These are phyloP conservation scores for Fusarium mangiferae DNA, from an alignment of 2,329 filamentous ascomycete genomes.

Conservation along the genomic window DNA sequence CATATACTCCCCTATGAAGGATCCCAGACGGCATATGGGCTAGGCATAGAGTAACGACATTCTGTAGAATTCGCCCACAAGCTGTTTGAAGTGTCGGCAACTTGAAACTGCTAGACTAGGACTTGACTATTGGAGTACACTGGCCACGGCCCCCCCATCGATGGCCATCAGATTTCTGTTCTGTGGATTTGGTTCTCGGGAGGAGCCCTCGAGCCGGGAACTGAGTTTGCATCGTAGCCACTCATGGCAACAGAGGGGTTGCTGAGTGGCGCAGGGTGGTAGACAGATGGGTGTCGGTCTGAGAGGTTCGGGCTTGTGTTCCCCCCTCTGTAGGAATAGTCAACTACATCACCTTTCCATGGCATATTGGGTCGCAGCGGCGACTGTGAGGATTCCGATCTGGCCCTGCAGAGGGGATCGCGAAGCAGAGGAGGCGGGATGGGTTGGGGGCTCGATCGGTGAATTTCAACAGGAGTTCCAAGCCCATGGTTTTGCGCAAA, in stretches of 20 bases:
- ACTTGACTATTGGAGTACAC: background rate
- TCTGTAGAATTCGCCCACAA: background rate
- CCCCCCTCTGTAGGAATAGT: slow-evolving; percentile 64
- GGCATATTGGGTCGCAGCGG: slow-evolving; percentile 69
- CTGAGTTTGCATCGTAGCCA: slow-evolving; percentile 10
- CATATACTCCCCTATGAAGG: background rate
- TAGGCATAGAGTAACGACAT: background rate
- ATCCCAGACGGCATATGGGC: background rate
- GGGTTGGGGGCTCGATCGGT: slow-evolving; percentile 59
- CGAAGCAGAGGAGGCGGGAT: slow-evolving; percentile 68
- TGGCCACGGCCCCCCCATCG: background rate
- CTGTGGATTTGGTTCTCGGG: slow-evolving; percentile 6
- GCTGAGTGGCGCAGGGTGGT: slow-evolving; percentile 61
- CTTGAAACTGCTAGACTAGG: background rate
- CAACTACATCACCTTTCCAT: slow-evolving; percentile 70
- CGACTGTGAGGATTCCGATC: slow-evolving; percentile 68
- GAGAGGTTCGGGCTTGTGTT: slow-evolving; percentile 59
- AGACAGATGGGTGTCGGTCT: slow-evolving; percentile 60
- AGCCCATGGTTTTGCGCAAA: slow-evolving; percentile 62
- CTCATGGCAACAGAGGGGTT: slow-evolving; percentile 12
- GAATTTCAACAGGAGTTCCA: slow-evolving; percentile 58
- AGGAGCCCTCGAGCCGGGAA: slow-evolving; percentile 9
- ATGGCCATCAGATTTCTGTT: slow-evolving; percentile 1
- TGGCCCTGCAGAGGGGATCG: slow-evolving; percentile 66
- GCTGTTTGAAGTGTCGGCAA: background rate